Percentiles rank a stretch among this genome's conserved stretches.
Conservation (phyloP, 345 rosid genomes). For the Melastoma malabathricum region DNA sequence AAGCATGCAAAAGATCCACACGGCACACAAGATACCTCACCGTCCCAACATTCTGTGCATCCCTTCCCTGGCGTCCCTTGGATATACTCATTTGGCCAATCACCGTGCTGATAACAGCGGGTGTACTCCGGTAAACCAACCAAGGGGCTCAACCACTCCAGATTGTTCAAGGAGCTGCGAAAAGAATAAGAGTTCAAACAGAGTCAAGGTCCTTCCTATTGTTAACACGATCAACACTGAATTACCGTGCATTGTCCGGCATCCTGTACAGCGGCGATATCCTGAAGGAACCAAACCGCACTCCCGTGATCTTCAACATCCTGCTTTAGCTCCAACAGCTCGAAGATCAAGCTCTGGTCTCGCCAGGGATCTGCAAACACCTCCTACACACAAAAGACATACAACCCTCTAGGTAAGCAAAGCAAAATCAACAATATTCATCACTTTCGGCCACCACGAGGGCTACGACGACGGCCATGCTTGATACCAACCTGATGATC, state of each 20-base stretch:
- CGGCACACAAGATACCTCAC: constrained; percentile 14
- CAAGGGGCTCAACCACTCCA: constrained; percentile 39
- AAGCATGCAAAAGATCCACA: background rate
- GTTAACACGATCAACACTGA: too few species aligned
- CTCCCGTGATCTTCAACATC: constrained; percentile 48
- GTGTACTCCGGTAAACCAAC: constrained; percentile 27
- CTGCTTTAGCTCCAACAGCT: constrained; percentile 59
- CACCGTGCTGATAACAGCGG: constrained; percentile 43
- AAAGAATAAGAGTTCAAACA: background rate
- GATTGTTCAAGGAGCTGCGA: constrained; percentile 63
- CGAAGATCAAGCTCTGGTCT: constrained; percentile 76
- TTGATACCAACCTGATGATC: constrained; percentile 47
- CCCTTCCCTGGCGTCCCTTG: constrained; percentile 87
- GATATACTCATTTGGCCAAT: constrained; percentile 76
- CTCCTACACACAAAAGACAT: constrained; percentile 27
- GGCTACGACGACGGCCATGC: too few species aligned
- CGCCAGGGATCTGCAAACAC: constrained; percentile 67
- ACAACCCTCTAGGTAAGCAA: constrained; percentile 4
- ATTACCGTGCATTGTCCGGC: constrained; percentile 55
- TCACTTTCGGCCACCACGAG: background rate
- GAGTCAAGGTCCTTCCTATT: too few species aligned
- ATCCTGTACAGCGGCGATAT: constrained; percentile 59
- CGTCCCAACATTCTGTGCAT: constrained; percentile 66
- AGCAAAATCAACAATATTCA: background rate
- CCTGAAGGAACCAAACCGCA: constrained; percentile 66